Evolutionary conservation across 1,139 yeast genomes (phyloP).

Genomic region (Torulaspora globosa): DNA sequence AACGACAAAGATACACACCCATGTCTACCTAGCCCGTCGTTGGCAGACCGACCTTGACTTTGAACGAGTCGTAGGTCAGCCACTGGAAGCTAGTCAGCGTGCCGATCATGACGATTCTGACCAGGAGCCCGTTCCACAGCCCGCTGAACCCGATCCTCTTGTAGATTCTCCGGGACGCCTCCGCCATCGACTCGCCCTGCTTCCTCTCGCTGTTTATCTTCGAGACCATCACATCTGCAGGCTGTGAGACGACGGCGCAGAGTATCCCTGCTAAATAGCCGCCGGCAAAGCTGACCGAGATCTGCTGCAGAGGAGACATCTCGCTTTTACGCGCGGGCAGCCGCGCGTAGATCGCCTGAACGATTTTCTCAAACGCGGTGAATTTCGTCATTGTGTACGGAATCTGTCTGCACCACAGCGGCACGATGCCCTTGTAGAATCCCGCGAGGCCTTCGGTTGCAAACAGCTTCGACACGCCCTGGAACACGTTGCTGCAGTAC

Average conservation of each 20-base stretch:
- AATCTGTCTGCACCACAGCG: slow-evolving; percentile 91
- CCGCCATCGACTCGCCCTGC: slow-evolving; percentile 60
- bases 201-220: slow-evolving; percentile 75
- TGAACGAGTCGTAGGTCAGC: slow-evolving; percentile 92
- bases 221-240: slow-evolving; percentile 96
- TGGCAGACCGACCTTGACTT: slow-evolving; percentile 85
- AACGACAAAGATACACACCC: not conserved
- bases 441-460: slow-evolving; percentile 67
- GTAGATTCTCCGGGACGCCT: slow-evolving; percentile 71
- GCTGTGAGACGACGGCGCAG: slow-evolving; percentile 92
- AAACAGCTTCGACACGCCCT: slow-evolving; percentile 63
- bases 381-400: slow-evolving; percentile 97
- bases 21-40: slow-evolving; percentile 56
- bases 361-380: slow-evolving; percentile 87
- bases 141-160: slow-evolving; percentile 80
- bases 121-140: slow-evolving; percentile 90
- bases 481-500: slow-evolving; percentile 60
- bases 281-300: slow-evolving; percentile 89
- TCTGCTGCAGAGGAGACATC: slow-evolving; percentile 62
- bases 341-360: slow-evolving; percentile 60
- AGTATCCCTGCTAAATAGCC: slow-evolving; percentile 96
- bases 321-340: slow-evolving; percentile 52
- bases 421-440: slow-evolving; percentile 80
- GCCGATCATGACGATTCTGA: slow-evolving; percentile 94
- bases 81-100: slow-evolving; percentile 96